Percentiles rank a stretch among this genome's conserved stretches.
These are phyloP conservation scores for Mycena latifolia DNA, from an alignment of 768 basidiomycete species.

Conservation along the genomic window DNA sequence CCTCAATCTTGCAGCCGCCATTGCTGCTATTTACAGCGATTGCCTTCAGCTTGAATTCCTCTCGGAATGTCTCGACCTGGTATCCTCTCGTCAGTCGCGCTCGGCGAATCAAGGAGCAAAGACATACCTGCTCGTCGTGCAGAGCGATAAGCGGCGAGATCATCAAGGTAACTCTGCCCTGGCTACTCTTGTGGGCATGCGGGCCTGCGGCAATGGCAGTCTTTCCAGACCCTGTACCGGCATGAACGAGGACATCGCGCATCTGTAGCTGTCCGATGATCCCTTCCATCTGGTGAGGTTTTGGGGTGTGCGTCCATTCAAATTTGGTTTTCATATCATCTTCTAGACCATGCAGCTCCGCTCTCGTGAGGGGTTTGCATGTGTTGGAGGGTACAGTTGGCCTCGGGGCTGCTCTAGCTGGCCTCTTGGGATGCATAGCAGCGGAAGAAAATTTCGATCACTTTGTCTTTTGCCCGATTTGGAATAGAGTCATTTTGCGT, in stretches of 20 bases:
- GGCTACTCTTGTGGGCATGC: slow-evolving; percentile 39
- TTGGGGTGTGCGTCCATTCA: slow-evolving; percentile 38
- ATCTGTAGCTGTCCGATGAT: slow-evolving; percentile 45
- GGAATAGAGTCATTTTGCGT: too few relatives aligned
- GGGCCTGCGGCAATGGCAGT: slow-evolving; percentile 54
- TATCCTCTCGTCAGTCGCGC: too few relatives aligned
- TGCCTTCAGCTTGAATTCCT: slow-evolving; percentile 46
- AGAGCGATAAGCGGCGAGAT: slow-evolving; percentile 54
- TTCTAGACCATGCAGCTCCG: slow-evolving; percentile 26
- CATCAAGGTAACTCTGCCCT: slow-evolving; percentile 49
- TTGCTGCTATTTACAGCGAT: slow-evolving; percentile 47
- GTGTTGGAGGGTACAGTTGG: too few relatives aligned
- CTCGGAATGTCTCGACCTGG: slow-evolving; percentile 46
- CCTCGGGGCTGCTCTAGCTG: too few relatives aligned
- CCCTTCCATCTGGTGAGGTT: slow-evolving; percentile 45
- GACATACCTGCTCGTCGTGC: slow-evolving; percentile 49
- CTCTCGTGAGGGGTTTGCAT: too few relatives aligned
- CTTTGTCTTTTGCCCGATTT: too few relatives aligned
- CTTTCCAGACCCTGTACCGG: slow-evolving; percentile 51
- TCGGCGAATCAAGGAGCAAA: not conserved
- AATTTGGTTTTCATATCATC: slow-evolving; percentile 36
- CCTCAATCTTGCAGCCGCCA: slow-evolving; percentile 41
- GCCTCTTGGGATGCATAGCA: too few relatives aligned
- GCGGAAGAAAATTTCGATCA: too few relatives aligned
- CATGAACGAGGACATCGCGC: slow-evolving; percentile 50